Conservation (phyloP, 2,329 filamentous ascomycete species). For the Periconia digitata region DNA sequence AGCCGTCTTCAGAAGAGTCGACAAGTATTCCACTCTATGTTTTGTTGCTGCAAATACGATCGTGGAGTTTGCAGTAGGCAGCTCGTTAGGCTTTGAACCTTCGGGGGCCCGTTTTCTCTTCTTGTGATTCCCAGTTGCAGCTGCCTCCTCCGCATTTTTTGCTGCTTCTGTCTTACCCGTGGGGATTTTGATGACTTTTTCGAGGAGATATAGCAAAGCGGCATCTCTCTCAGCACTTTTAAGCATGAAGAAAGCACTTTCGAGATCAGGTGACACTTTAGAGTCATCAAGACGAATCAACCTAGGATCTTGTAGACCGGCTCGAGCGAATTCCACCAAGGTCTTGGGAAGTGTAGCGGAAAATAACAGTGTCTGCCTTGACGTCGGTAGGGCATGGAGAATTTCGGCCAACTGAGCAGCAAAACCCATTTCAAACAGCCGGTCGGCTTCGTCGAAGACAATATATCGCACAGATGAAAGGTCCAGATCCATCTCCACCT, state of each 20-base stretch:
- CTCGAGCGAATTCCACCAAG: slow-evolving; percentile 91
- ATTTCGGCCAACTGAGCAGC: slow-evolving; percentile 92
- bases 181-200: slow-evolving; percentile 92
- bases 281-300: slow-evolving; percentile 91
- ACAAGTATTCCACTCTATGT: slow-evolving; percentile 94
- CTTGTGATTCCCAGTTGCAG: slow-evolving; percentile 56
- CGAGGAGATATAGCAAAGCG: slow-evolving; percentile 81
- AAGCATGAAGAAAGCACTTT: slow-evolving; percentile 91
- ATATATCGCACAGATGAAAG: slow-evolving; percentile 91
- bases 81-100: slow-evolving; percentile 60
- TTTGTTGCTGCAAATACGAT: slow-evolving; percentile 95
- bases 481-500: slow-evolving; percentile 93
- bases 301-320: slow-evolving; percentile 88
- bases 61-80: slow-evolving; percentile 85
- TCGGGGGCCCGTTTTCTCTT: slow-evolving; percentile 70
- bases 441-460: slow-evolving; percentile 96
- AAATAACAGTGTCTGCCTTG: slow-evolving; percentile 88
- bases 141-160: slow-evolving; percentile 48
- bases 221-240: slow-evolving; percentile 95
- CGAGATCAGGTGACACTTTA: slow-evolving; percentile 93
- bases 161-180: slow-evolving; percentile 61
- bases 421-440: slow-evolving; percentile 98
- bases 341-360: slow-evolving; percentile 94
- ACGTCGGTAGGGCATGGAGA: slow-evolving; percentile 79
- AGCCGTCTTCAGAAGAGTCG: slow-evolving; percentile 73